Percentiles rank a stretch among this genome's conserved stretches.
phyloP scores from a whole-genome alignment of 139 green algal genomes.

The Chlorella sp. region DNA sequence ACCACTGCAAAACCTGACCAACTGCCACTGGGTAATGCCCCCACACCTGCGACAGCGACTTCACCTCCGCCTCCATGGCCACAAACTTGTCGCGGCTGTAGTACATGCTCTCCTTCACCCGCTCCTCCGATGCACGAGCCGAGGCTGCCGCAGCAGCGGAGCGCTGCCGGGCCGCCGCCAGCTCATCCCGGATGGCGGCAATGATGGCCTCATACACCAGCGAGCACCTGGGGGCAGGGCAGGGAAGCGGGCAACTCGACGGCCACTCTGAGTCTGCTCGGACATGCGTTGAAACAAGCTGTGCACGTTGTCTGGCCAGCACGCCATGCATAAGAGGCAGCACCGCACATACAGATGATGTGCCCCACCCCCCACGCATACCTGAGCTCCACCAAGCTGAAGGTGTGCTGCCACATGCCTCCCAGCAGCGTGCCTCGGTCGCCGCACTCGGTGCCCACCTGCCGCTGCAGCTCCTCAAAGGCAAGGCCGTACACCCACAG shows the following conservation, averaged over 20 bases:
- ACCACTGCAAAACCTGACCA: too few species aligned
- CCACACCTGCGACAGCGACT: slow-evolving; percentile 4
- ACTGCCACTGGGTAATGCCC: too few species aligned
- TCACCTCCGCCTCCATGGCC: slow-evolving; percentile 33
- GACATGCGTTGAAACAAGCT: too few species aligned
- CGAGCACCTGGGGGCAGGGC: neutral
- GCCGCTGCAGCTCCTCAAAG: slow-evolving; percentile 63
- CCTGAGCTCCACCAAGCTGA: slow-evolving; percentile 30
- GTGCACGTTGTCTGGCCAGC: too few species aligned
- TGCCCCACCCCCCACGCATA: too few species aligned
- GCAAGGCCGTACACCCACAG: slow-evolving; percentile 63
- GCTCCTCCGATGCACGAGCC: neutral
- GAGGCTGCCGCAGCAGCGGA: neutral
- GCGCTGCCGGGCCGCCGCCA: neutral
- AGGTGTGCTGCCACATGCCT: slow-evolving; percentile 54
- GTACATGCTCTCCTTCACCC: slow-evolving; percentile 9
- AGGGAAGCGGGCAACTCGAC: too few species aligned
- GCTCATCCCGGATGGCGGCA: neutral
- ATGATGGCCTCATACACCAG: slow-evolving; percentile 11
- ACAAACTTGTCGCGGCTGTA: slow-evolving; percentile 22
- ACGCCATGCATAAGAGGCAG: too few species aligned
- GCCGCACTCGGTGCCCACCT: slow-evolving; percentile 58
- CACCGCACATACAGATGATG: too few species aligned
- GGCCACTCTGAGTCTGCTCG: too few species aligned
- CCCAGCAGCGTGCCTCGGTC: slow-evolving; percentile 63